Conservation (phyloP, 371 early-diverging fungal species). For the Syncephalastrum sp. region DNA sequence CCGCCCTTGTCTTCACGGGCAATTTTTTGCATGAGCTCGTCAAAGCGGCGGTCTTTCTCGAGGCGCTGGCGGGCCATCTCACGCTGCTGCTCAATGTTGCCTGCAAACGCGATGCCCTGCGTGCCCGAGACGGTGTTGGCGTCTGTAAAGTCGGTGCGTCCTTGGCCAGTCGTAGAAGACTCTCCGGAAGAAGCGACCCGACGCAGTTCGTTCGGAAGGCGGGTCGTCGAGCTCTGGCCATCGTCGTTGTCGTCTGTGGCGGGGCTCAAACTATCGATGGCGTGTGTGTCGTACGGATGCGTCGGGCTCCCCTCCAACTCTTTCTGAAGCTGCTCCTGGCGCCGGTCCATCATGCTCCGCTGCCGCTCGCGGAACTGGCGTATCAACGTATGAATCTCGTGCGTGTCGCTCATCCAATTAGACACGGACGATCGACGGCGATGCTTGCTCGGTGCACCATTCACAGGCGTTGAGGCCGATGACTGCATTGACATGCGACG, state of each 20-base stretch:
- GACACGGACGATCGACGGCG: slow-evolving; percentile 7
- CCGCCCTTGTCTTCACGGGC: slow-evolving; percentile 4
- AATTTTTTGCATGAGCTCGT: slow-evolving; percentile 26
- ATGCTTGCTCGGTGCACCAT: slow-evolving; percentile 5
- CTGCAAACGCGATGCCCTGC: slow-evolving; percentile 45
- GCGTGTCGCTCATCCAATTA: slow-evolving; percentile 3
- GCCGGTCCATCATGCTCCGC: slow-evolving; percentile 8
- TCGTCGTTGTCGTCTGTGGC: slow-evolving; percentile 14
- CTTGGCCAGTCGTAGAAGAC: not conserved
- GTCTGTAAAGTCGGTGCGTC: not conserved
- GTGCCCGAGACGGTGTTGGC: slow-evolving; percentile 4
- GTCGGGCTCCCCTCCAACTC: slow-evolving; percentile 7
- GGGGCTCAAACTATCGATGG: not conserved
- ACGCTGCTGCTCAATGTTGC: slow-evolving; percentile 39
- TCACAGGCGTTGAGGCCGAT: slow-evolving; percentile 18
- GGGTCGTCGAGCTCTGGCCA: slow-evolving; percentile 23
- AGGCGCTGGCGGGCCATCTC: slow-evolving; percentile 36
- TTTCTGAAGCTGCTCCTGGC: not conserved
- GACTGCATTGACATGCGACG: slow-evolving; percentile 26
- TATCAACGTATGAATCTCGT: slow-evolving; percentile 10
- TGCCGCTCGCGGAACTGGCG: slow-evolving; percentile 14
- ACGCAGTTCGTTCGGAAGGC: slow-evolving; percentile 9
- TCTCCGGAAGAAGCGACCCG: slow-evolving; percentile 5
- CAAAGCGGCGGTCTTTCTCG: slow-evolving; percentile 33
- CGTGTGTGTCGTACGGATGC: slow-evolving; percentile 9